A percentile compares a stretch with the other conserved stretches of the same genome.
Evolutionary conservation across 2,329 filamentous ascomycete species (phyloP).

Genomic region (Eutypella sp.): DNA sequence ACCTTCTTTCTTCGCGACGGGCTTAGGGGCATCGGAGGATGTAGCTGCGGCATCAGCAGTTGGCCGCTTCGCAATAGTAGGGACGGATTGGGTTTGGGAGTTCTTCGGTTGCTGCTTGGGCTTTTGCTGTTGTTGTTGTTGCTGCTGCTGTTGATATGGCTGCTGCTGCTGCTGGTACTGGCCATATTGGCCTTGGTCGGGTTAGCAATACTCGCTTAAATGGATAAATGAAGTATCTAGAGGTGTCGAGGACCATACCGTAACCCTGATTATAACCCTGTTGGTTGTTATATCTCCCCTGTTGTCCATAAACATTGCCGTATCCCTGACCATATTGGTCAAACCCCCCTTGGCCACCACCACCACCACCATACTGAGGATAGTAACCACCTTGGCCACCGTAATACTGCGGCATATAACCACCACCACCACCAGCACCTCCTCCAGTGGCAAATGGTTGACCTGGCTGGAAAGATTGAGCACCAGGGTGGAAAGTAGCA

Average conservation of each 20-base stretch:
- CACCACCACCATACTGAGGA: constrained; percentile 48
- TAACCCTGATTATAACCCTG: constrained; percentile 31
- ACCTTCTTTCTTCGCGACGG: constrained; percentile 48
- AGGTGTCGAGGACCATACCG: constrained; percentile 26
- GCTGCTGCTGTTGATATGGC: constrained; percentile 41
- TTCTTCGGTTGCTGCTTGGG: constrained; percentile 45
- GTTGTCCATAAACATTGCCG: constrained; percentile 45
- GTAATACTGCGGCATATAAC: constrained; percentile 53
- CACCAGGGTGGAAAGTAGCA: constrained; percentile 59
- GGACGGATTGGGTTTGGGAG: constrained; percentile 32
- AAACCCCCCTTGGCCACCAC: constrained; percentile 33
- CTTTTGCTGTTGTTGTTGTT: constrained; percentile 28
- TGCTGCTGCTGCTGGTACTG: constrained; percentile 50
- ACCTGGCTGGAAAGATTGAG: constrained; percentile 67
- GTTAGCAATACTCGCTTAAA: constrained; percentile 5
- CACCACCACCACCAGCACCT: constrained; percentile 55
- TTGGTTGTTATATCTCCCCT: constrained; percentile 33
- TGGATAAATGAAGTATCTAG: too few species aligned
- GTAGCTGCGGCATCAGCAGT: constrained; percentile 38
- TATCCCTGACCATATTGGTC: constrained; percentile 51
- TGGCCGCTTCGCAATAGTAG: constrained; percentile 60
- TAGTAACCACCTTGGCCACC: constrained; percentile 45
- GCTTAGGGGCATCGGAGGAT: constrained; percentile 40
- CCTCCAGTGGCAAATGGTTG: constrained; percentile 69
- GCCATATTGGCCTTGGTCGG: constrained; percentile 41